These are phyloP conservation scores for Sphagnum fallax DNA, from an alignment of 228 moss, liverwort and hornwort species.

Conservation along the genomic window DNA sequence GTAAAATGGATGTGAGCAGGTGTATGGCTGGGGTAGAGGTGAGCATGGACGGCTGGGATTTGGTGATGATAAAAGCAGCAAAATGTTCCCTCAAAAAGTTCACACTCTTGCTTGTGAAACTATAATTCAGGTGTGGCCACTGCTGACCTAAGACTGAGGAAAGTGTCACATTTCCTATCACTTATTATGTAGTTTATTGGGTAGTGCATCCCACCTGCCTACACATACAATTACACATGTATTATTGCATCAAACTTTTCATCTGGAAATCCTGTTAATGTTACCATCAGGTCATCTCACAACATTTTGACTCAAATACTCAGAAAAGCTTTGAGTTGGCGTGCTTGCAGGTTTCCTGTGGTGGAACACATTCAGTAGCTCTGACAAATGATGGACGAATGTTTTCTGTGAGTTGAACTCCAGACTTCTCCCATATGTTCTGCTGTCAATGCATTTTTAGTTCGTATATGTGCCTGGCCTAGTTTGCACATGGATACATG, in stretches of 20 bases:
- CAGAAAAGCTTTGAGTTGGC: no score
- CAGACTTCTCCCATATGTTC: background rate
- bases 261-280: no score
- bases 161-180: no score
- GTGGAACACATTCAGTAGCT: slow-evolving; percentile 58
- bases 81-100: slow-evolving; percentile 41
- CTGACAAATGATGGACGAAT: slow-evolving; percentile 51
- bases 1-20: slow-evolving; percentile 12
- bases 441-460: background rate
- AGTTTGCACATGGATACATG: background rate
- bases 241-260: no score
- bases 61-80: slow-evolving; percentile 64
- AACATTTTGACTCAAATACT: no score
- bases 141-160: no score
- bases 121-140: slow-evolving; percentile 32
- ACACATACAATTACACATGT: no score
- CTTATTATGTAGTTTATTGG: no score
- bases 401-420: slow-evolving; percentile 37
- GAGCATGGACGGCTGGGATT: slow-evolving; percentile 65
- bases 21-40: slow-evolving; percentile 61
- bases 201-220: no score
- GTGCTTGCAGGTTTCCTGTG: slow-evolving; percentile 43
- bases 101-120: slow-evolving; percentile 28
- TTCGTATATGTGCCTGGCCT: no score
- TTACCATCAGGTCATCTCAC: no score